Base-by-base conservation (phyloP, 1,284 basidiomycete genomes). In the Cystobasidium pallidum region DNA sequence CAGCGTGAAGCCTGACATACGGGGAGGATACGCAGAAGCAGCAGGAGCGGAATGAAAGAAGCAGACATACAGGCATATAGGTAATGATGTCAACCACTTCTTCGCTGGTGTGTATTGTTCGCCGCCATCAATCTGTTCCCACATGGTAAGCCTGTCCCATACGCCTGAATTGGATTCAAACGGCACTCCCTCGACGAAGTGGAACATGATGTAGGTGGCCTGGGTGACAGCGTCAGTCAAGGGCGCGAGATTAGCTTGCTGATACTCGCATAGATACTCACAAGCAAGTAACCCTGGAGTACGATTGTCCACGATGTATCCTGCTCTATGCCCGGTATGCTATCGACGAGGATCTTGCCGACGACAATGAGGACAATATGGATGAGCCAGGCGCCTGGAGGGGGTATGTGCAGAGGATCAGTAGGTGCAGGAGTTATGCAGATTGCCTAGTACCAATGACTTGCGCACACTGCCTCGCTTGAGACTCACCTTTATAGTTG, bases 111-210 rank as follows among this genome's bases (percentile, higher is more conserved):
- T 99, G 82, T 99, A 96, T 79, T 99, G 95, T 0, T 94, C 95
- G 47, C 95, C 95, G 73, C 92, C 90, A 81, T 99, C 95, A 74
- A 99, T 99, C 85, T 99, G 95, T 81, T 99, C 95, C 95, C 95
- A 99, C 30, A 99, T 84, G 0, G 96, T 99, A 59, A 99, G 86
- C 77, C 97, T 92, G 81, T 99, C 95, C 82, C 96, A 99, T 4
- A 92, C 95, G 51, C 96, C 96, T 66, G 73, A 76, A 73, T 76
- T 75, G 74, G 73, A 76, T 10, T 88, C 89, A 81, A 99, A 99
- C 2, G 96, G 95, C 39, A 96, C 92, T 59, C 95, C 95, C 13
- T 93, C 97, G 68, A 96, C 93, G 84, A 91, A 93, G 81, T 99
- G 95, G 83, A 99, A 99, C 91, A 99, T 96, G 76, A 98, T 84